These are phyloP conservation scores for Collybia nuda DNA, from an alignment of 768 basidiomycete species.

Conservation along the genomic window DNA sequence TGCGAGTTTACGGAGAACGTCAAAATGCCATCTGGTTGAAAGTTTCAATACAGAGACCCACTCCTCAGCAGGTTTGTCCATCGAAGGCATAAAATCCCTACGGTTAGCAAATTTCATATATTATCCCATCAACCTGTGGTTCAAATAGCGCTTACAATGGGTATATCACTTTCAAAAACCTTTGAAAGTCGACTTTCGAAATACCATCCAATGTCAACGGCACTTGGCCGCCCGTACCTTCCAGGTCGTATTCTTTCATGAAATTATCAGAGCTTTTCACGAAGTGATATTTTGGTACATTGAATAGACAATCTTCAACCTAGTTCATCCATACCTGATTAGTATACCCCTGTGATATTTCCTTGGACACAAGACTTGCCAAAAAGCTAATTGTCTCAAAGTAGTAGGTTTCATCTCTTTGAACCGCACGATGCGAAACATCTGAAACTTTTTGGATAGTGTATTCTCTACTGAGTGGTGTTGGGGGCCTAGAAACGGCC, in stretches of 20 bases:
- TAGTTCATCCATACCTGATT: not conserved
- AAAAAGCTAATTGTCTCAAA: too few species aligned
- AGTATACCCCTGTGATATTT: too few species aligned
- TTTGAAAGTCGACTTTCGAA: constrained; percentile 18
- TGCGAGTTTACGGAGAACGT: constrained; percentile 25
- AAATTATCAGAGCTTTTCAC: constrained; percentile 20
- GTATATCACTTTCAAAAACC: constrained; percentile 21
- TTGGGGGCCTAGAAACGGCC: too few species aligned
- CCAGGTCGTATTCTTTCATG: constrained; percentile 19
- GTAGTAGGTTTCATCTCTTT: too few species aligned
- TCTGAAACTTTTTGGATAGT: too few species aligned
- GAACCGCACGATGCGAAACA: too few species aligned
- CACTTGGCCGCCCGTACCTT: constrained; percentile 13
- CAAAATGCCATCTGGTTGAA: constrained; percentile 36
- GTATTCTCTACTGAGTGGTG: too few species aligned
- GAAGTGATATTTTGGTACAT: constrained; percentile 23
- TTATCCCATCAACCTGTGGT: too few species aligned
- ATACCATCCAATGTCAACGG: constrained; percentile 25
- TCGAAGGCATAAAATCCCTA: not conserved
- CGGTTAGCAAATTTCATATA: not conserved
- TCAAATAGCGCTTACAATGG: constrained; percentile 16
- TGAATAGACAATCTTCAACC: constrained; percentile 28
- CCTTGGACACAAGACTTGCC: too few species aligned
- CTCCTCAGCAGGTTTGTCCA: constrained; percentile 14
- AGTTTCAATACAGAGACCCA: constrained; percentile 41